These are phyloP conservation scores for Sporothrix protearum DNA, from an alignment of 2,329 filamentous ascomycete species.

Conservation along the genomic window DNA sequence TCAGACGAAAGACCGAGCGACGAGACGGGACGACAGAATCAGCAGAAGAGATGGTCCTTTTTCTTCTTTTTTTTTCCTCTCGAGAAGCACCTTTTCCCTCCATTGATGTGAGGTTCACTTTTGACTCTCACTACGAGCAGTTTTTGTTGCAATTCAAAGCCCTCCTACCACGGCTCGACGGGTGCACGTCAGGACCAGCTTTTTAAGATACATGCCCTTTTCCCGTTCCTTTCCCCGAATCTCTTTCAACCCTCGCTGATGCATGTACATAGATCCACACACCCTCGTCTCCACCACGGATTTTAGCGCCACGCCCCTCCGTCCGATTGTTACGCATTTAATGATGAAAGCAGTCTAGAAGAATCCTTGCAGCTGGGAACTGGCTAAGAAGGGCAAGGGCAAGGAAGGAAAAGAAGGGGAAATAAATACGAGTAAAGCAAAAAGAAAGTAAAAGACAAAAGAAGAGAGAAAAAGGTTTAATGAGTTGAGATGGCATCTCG, in stretches of 20 bases:
- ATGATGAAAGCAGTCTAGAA: conserved; percentile 8
- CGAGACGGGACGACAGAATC: not conserved
- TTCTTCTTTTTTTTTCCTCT: not conserved
- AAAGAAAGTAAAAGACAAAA: no score
- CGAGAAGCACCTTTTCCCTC: not conserved
- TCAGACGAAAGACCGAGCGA: not conserved
- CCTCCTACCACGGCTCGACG: not conserved
- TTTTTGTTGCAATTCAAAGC: not conserved
- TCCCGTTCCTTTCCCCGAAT: not conserved
- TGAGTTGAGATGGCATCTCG: not conserved
- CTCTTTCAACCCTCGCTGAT: conserved; percentile 7
- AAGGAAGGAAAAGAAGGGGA: not conserved
- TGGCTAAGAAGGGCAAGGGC: not conserved
- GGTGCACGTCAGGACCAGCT: not conserved
- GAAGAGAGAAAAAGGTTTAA: conserved; percentile 5
- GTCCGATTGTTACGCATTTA: conserved; percentile 9
- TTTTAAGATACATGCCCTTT: not conserved
- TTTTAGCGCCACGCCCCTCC: conserved; percentile 14
- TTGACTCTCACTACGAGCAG: not conserved
- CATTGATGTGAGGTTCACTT: not conserved
- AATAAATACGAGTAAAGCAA: conserved; percentile 17
- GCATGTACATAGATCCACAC: conserved; percentile 14
- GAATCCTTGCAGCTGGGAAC: conserved; percentile 1
- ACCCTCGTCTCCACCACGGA: not conserved
- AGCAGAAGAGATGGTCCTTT: not conserved